Conservation (phyloP, 371 early-diverging fungal species). For the Entomophthora muscae region DNA sequence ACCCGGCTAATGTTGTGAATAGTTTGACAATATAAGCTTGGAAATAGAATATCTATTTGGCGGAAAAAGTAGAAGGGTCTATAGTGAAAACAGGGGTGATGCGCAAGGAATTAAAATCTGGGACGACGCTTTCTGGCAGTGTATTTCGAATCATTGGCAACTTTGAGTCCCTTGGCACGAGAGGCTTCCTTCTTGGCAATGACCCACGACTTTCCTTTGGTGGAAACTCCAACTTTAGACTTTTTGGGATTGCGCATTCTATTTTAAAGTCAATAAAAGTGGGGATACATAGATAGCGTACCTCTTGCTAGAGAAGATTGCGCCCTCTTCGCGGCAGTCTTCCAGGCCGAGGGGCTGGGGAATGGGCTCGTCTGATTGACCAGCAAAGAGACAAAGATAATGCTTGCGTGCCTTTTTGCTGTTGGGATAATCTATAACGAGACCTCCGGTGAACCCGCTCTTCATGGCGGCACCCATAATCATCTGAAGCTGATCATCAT, state of each 20-base stretch:
- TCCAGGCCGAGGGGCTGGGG: constrained; percentile 65
- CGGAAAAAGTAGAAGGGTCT: no score
- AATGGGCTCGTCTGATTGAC: constrained; percentile 42
- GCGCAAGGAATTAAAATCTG: constrained; percentile 68
- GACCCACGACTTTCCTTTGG: constrained; percentile 84
- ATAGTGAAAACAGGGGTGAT: no score
- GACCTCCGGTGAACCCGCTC: constrained; percentile 93
- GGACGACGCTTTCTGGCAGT: constrained; percentile 84
- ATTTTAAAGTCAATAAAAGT: constrained; percentile 19
- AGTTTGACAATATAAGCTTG: no score
- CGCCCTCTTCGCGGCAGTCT: constrained; percentile 22
- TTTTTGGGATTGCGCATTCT: constrained; percentile 14
- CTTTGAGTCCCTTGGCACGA: constrained; percentile 67
- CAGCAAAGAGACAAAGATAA: constrained; percentile 90
- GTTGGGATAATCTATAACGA: constrained; percentile 95
- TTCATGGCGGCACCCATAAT: constrained; percentile 73
- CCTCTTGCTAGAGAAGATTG: constrained; percentile 18
- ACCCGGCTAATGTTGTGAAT: no score
- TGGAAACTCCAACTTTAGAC: constrained; percentile 26
- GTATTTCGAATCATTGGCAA: constrained; percentile 86
- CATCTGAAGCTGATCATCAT: constrained; percentile 85
- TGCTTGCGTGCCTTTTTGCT: constrained; percentile 93
- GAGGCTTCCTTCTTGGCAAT: constrained; percentile 78
- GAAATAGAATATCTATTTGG: no score
- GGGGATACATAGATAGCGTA: no score